These are phyloP conservation scores for Murraya paniculata DNA, from an alignment of 345 rosid genomes.

Conservation along the genomic window DNA sequence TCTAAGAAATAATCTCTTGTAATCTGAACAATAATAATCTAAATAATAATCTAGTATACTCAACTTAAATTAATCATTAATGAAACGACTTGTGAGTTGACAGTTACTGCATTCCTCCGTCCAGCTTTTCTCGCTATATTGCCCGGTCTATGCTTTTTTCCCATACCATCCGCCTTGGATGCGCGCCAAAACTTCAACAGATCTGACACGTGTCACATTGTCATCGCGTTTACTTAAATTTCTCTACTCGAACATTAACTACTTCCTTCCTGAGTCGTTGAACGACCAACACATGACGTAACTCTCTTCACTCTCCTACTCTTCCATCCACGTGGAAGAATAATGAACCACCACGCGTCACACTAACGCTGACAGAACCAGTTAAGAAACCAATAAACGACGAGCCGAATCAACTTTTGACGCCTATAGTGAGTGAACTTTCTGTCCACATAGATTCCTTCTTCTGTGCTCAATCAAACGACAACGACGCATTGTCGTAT, in stretches of 20 bases:
- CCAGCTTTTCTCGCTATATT: too few relatives aligned
- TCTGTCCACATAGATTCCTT: constrained; percentile 12
- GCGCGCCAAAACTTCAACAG: neutral
- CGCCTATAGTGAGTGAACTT: neutral
- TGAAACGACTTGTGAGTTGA: neutral
- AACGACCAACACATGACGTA: neutral
- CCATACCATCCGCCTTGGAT: neutral
- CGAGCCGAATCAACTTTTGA: neutral
- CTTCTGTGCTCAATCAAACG: neutral
- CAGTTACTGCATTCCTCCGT: neutral
- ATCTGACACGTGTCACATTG: neutral
- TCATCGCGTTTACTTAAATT: neutral
- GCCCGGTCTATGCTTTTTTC: neutral
- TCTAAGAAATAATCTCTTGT: too few relatives aligned
- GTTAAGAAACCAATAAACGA: neutral
- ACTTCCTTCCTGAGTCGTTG: neutral
- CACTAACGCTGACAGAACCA: neutral
- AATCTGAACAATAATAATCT: too few relatives aligned
- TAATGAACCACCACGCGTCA: neutral
- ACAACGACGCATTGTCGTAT: neutral
- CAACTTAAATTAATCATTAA: neutral
- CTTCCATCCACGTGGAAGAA: neutral
- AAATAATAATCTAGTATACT: too few relatives aligned
- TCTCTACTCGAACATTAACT: neutral
- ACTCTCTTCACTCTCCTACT: neutral